Conservation (phyloP, 306 rosid genomes). For the Casuarina glauca region DNA sequence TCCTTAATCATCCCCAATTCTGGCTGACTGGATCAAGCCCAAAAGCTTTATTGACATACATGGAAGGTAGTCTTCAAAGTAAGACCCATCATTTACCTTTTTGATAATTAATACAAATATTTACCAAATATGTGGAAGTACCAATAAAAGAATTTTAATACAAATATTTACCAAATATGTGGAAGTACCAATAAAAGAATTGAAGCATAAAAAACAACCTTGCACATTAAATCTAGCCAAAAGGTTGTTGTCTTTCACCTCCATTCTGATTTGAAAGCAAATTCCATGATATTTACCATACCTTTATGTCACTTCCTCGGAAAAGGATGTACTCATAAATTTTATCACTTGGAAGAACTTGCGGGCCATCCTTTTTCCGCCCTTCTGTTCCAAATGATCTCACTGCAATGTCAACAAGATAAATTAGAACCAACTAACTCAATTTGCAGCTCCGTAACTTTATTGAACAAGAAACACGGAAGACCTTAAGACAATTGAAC, state of each 20-base stretch:
- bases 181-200: neutral
- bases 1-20: too few species aligned
- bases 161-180: neutral
- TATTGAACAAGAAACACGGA: neutral
- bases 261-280: neutral
- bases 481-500: neutral
- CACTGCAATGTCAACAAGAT: slow-evolving; percentile 1
- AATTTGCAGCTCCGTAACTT: neutral
- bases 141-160: neutral
- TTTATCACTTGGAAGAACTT: slow-evolving; percentile 9
- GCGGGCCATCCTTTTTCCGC: slow-evolving; percentile 9
- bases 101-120: neutral
- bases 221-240: neutral
- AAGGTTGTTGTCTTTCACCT: neutral
- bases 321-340: slow-evolving; percentile 12
- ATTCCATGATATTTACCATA: neutral
- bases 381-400: slow-evolving; percentile 17
- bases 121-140: neutral
- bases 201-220: neutral
- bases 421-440: neutral
- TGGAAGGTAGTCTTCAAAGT: neutral
- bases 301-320: slow-evolving; percentile 15
- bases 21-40: too few species aligned
- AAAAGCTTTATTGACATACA: neutral
- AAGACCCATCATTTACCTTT: neutral